Base-by-base conservation (phyloP, 208 protist species). In the Trypanosoma vivax region DNA sequence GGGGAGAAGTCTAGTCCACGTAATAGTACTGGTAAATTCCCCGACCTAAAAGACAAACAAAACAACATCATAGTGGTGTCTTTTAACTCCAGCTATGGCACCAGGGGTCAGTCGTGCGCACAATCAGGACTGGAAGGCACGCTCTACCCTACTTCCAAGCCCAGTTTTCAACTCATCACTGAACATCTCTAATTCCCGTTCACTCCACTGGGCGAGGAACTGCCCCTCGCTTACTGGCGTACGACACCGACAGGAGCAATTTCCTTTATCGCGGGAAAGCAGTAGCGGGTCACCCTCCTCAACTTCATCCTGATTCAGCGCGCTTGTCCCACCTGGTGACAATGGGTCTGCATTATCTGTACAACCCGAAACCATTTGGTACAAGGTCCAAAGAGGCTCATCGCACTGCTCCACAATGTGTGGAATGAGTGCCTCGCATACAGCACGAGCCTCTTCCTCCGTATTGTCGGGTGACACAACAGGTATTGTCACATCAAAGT, bases 401-500 rank as follows among this genome's bases (percentile, higher is more conserved):
- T 88, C 70, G 28, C 79, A 87, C 61, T 88, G 76, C 58, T 94
- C 86, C 27, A 94, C 43, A 49, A 90, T 78, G 9, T 58, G 51
- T 2, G 72, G 59, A 25, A 74, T 28, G 37, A 86, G 58, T 35
- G 28, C 16, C 2, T 64, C 14, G 40, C 65, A 79, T 50, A 74
- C 52, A 5, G 38, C 40, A 6, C 25, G 48, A 13, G 56, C 60
- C 19, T 59, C 57, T 18, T 54, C 18, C 10, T 63, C 5, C 0
- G 50, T 57, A 23, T 74, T 61, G 19, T 67, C 57, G 2, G 68
- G 67, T 19, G 31, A 33, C 25, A 50, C 24, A 21, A 57, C 45
- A 10, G 57, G 49, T 5, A 37, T 38, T 50, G 46, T 42, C 1
- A 77, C 76, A 28, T 86, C 76, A 50, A 93, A 93, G 11, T 60